Evolutionary conservation across 768 basidiomycete species (phyloP).

Genomic region (Suillus paluster): DNA sequence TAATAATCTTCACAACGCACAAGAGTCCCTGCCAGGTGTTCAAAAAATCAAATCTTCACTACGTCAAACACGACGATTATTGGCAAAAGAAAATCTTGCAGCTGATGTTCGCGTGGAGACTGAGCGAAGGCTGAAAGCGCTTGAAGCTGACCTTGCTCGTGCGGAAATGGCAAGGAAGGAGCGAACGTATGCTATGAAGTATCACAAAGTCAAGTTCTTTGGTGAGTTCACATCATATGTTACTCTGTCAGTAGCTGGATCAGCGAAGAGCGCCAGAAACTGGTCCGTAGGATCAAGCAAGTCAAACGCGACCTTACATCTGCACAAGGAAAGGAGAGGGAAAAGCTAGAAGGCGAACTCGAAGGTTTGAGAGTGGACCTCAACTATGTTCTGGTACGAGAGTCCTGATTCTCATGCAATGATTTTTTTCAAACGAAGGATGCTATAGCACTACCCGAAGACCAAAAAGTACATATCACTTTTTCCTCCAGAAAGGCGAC

Average conservation of each 20-base stretch:
- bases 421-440: background rate
- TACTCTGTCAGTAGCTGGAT: background rate
- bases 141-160: constrained; percentile 72
- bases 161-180: constrained; percentile 71
- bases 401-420: constrained; percentile 6
- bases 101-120: constrained; percentile 84
- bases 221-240: constrained; percentile 50
- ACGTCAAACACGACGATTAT: constrained; percentile 79
- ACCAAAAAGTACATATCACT: constrained; percentile 88
- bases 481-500: constrained; percentile 71
- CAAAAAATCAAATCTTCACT: constrained; percentile 87
- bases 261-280: constrained; percentile 80
- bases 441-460: constrained; percentile 77
- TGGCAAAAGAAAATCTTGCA: constrained; percentile 86
- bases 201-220: constrained; percentile 95
- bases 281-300: constrained; percentile 75
- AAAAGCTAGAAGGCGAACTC: constrained; percentile 52
- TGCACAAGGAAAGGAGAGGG: constrained; percentile 39
- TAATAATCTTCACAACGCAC: constrained; percentile 14
- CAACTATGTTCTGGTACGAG: constrained; percentile 82
- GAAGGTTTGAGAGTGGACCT: constrained; percentile 79
- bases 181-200: constrained; percentile 72
- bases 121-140: constrained; percentile 73
- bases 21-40: constrained; percentile 58
- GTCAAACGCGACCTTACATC: constrained; percentile 57